Conservation (phyloP, 768 basidiomycete genomes). For the Boletales sp. region DNA sequence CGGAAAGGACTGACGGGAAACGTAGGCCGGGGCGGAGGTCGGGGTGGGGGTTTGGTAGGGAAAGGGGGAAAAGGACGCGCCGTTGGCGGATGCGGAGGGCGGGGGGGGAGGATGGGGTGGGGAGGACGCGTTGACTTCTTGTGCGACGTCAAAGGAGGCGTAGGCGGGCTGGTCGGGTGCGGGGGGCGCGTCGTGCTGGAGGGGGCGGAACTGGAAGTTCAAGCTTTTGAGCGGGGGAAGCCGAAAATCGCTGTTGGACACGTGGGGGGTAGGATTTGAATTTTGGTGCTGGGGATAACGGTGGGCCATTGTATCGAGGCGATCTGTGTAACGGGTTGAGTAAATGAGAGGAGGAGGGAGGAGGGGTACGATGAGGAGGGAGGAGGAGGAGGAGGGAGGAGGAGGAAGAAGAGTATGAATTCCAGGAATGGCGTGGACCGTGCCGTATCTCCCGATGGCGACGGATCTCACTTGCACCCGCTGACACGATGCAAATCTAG, state of each 20-base stretch:
- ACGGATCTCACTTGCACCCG: constrained; percentile 43
- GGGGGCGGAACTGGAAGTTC: constrained; percentile 50
- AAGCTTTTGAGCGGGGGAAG: constrained; percentile 73
- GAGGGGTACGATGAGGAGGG: neutral
- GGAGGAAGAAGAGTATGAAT: constrained; percentile 2
- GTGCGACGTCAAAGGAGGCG: constrained; percentile 16
- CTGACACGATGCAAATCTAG: constrained; percentile 31
- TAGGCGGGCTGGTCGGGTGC: constrained; percentile 11
- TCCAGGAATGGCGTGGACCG: constrained; percentile 33
- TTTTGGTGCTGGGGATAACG: constrained; percentile 13
- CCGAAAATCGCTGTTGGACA: constrained; percentile 45
- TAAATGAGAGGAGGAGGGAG: neutral
- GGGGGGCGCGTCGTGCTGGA: constrained; percentile 18
- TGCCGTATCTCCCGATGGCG: constrained; percentile 64
- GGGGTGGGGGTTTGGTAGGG: constrained; percentile 23
- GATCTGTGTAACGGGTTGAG: too few relatives aligned
- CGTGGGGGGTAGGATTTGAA: constrained; percentile 34
- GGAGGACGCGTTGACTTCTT: constrained; percentile 12
- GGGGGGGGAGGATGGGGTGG: neutral
- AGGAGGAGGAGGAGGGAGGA: constrained; percentile 2
- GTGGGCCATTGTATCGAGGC: constrained; percentile 37
- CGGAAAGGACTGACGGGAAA: constrained; percentile 18
- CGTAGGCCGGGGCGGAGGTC: constrained; percentile 17
- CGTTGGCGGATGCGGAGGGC: constrained; percentile 3
- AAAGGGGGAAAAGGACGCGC: constrained; percentile 16